phyloP scores from a whole-genome alignment of 2,329 filamentous ascomycete genomes.

The Diplodia seriata region DNA sequence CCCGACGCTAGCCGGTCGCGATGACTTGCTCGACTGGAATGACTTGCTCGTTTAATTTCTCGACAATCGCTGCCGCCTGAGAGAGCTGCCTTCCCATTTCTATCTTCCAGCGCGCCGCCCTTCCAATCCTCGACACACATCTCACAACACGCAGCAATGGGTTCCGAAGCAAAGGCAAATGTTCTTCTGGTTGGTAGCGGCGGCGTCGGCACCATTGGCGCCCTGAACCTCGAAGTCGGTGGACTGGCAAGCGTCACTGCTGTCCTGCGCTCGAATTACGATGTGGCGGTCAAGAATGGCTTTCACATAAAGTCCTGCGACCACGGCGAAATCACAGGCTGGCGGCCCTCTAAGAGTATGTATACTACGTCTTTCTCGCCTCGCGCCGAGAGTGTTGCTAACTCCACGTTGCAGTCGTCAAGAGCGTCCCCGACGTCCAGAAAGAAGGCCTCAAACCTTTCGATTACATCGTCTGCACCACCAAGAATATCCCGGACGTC shows the following conservation, averaged over 20 bases:
- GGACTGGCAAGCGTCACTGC: conserved; percentile 60
- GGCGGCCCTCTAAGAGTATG: conserved; percentile 55
- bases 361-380: conserved; percentile 15
- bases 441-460: conserved; percentile 49
- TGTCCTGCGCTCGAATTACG: conserved; percentile 64
- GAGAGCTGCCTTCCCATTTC: not conserved
- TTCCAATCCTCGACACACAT: not conserved
- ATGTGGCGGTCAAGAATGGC: conserved; percentile 55
- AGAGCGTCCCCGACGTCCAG: conserved; percentile 56
- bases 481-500: conserved; percentile 65
- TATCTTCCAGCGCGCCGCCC: not conserved
- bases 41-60: not conserved
- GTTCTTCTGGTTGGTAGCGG: conserved; percentile 63
- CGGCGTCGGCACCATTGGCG: conserved; percentile 64
- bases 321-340: conserved; percentile 59
- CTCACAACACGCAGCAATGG: conserved; percentile 9
- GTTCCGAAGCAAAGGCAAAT: conserved; percentile 40
- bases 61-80: not conserved
- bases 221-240: conserved; percentile 61
- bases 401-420: conserved; percentile 49
- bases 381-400: not conserved
- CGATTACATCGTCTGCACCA: conserved; percentile 64
- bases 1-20: conserved; percentile 16
- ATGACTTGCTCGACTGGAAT: conserved; percentile 7
- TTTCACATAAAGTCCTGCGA: conserved; percentile 64